Conservation (phyloP, 2,329 filamentous ascomycete genomes). For the Colletotrichum sojae region DNA sequence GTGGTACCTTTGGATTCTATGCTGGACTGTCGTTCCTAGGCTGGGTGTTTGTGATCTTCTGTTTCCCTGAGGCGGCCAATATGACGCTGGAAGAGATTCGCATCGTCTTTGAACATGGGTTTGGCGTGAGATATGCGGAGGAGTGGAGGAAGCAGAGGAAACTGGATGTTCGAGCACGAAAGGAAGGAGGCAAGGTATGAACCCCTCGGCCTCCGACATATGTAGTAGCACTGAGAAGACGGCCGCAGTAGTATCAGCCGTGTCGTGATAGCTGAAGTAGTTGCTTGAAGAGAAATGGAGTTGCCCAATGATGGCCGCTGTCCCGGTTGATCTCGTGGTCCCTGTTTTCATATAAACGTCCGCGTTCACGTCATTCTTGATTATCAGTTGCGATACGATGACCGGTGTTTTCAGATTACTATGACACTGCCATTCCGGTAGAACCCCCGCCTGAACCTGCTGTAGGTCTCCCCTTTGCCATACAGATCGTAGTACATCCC, state of each 20-base stretch:
- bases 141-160: conserved; percentile 54
- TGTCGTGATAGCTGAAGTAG: too few species aligned
- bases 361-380: too few species aligned
- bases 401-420: background rate
- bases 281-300: too few species aligned
- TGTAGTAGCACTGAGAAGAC: too few species aligned
- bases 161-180: conserved; percentile 11
- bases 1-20: conserved; percentile 67
- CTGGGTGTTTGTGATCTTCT: conserved; percentile 62
- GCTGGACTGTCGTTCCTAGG: conserved; percentile 63
- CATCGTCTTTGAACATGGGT: conserved; percentile 64
- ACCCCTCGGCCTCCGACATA: background rate
- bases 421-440: background rate
- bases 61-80: conserved; percentile 68
- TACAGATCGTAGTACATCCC: background rate
- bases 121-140: conserved; percentile 59
- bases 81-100: conserved; percentile 69
- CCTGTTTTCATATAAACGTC: too few species aligned
- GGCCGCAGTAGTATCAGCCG: too few species aligned
- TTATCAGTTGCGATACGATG: too few species aligned
- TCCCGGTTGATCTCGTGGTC: too few species aligned
- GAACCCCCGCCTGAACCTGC: background rate
- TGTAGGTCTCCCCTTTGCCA: background rate
- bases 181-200: background rate
- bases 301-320: too few species aligned